Evolutionary conservation across 352 stramenopile species (phyloP), one percentile per base, ranked within the genome.

Genomic region (Phytopythium delawarense): DNA sequence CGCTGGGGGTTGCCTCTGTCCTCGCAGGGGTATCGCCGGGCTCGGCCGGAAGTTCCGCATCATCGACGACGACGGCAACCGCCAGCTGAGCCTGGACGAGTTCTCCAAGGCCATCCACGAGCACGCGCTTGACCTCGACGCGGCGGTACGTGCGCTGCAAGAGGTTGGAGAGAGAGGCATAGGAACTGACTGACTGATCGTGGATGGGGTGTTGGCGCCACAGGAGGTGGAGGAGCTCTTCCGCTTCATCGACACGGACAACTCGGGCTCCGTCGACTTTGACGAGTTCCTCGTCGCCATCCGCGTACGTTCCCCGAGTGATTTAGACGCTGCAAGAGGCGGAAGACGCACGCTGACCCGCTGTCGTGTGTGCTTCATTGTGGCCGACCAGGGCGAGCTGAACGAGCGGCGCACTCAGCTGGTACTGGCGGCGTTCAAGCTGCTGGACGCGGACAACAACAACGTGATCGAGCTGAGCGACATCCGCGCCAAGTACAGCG

Each of bases 31-130:
- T 2, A 90, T 94, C 59, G 77, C 80, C 25, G 80, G 79, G 34
- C 63, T 94, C 25, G 83, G 85, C 34, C 83, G 85, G 63, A 94
- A 94, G 67, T 92, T 97, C 66, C 84, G 87, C 23, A 94, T 96
- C 72, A 92, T 96, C 57, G 88, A 96, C 63, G 84, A 96, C 62
- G 84, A 96, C 60, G 84, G 85, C 45, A 94, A 96, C 76, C 71
- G 76, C 18, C 82, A 80, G 51, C 59, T 96, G 49, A 91, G 72
- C 57, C 59, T 84, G 23, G 63, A 74, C 13, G 89, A 97, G 67
- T 93, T 97, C 59, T 64, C 63, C 40, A 92, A 94, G 71, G 85
- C 81, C 12, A 78, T 94, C 52, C 69, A 70, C 32, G 85, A 92
- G 57, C 83, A 92, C 59, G 71, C 71, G 7, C 66, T 92, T 7